Conservation (phyloP, 148 eudicot species). For the Vaccinium myrtillus region DNA sequence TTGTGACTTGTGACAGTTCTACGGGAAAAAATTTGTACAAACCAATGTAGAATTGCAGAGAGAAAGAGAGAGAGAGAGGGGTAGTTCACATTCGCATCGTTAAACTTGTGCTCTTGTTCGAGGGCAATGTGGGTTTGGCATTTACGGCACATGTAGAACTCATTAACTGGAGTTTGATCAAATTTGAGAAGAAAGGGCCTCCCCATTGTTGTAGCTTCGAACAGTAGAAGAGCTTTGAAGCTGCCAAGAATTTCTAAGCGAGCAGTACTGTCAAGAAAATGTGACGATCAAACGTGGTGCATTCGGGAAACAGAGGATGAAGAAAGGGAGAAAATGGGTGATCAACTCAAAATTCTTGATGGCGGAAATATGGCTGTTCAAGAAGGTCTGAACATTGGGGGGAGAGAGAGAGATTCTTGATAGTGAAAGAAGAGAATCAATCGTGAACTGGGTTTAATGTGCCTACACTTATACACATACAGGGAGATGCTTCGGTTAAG, state of each 20-base stretch:
- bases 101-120: neutral
- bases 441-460: neutral
- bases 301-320: neutral
- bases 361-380: neutral
- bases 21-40: no score
- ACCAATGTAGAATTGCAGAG: neutral
- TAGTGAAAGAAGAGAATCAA: neutral
- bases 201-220: neutral
- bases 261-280: neutral
- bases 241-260: neutral
- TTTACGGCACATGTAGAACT: neutral
- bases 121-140: constrained; percentile 4
- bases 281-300: neutral
- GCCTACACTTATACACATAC: neutral
- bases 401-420: neutral
- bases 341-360: neutral
- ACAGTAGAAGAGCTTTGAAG: neutral
- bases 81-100: neutral
- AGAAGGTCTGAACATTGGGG: neutral
- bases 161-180: neutral
- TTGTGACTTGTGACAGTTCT: no score
- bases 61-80: neutral
- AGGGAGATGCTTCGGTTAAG: neutral
- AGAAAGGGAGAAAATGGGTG: neutral
- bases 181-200: neutral